Evolutionary conservation across 805 yeast genomes (phyloP).

Genomic region (Cyberlindnera petersonii): DNA sequence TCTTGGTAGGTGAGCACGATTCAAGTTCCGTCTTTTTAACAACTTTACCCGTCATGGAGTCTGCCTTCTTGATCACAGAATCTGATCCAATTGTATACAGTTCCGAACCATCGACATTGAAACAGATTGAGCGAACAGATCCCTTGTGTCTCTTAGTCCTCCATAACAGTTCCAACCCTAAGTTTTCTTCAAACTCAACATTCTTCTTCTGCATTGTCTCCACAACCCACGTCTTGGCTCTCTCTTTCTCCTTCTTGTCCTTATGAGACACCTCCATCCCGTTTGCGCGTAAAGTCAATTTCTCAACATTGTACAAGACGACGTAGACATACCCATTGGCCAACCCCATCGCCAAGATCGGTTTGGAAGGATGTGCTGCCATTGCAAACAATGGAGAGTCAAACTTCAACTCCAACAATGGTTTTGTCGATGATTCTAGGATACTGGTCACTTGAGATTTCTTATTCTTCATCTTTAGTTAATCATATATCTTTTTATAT

Average conservation of each 20-base stretch:
- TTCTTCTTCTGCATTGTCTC: conserved; percentile 23
- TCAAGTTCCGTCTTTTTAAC: conserved; percentile 29
- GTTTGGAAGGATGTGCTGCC: conserved; percentile 73
- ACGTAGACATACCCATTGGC: conserved; percentile 76
- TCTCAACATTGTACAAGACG: conserved; percentile 50
- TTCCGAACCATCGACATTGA: conserved; percentile 48
- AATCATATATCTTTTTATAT: too few relatives aligned
- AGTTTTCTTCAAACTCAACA: conserved; percentile 21
- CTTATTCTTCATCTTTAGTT: conserved; percentile 18
- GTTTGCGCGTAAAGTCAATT: conserved; percentile 35
- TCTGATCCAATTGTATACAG: conserved; percentile 78
- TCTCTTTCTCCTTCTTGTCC: conserved; percentile 27
- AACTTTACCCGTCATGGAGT: conserved; percentile 71
- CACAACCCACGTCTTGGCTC: conserved; percentile 42
- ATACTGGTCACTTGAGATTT: conserved; percentile 15
- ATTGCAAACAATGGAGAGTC: conserved; percentile 69
- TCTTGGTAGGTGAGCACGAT: conserved; percentile 29
- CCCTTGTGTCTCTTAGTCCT: conserved; percentile 87
- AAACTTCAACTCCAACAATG: conserved; percentile 35
- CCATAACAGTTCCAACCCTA: conserved; percentile 50
- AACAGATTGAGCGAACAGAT: conserved; percentile 69
- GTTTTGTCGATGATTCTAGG: conserved; percentile 24
- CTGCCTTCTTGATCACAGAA: conserved; percentile 70
- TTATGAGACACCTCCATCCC: conserved; percentile 26
- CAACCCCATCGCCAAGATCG: conserved; percentile 64